These are phyloP conservation scores for Phylloporus gajari DNA, from an alignment of 1,284 basidiomycete species.

Conservation along the genomic window DNA sequence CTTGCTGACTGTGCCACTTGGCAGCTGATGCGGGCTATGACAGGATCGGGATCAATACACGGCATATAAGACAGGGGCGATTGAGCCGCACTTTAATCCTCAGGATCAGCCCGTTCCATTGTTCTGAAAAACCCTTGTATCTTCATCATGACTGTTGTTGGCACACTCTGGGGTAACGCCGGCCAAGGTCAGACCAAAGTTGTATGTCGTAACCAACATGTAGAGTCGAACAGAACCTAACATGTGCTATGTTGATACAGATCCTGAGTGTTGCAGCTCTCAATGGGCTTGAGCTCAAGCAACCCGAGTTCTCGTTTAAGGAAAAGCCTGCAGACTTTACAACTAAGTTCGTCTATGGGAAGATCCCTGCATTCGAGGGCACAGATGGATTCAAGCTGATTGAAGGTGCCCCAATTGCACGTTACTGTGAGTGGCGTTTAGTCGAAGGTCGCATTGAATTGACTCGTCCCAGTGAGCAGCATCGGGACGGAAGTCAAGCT, in stretches of 20 bases:
- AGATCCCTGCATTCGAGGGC: conserved; percentile 65
- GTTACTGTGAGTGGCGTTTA: conserved; percentile 59
- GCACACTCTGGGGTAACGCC: conserved; percentile 35
- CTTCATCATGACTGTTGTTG: conserved; percentile 29
- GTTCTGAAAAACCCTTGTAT: not conserved
- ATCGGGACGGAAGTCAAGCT: conserved; percentile 47
- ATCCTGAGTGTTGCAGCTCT: conserved; percentile 38
- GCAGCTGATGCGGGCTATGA: too few relatives aligned
- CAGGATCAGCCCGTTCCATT: not conserved
- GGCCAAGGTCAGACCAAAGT: conserved; percentile 39
- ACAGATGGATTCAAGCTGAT: conserved; percentile 60
- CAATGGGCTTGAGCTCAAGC: conserved; percentile 29
- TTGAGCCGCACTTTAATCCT: not conserved
- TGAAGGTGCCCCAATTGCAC: conserved; percentile 66
- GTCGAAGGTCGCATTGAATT: not conserved
- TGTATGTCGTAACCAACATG: conserved; percentile 22
- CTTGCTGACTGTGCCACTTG: not conserved
- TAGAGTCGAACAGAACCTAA: not conserved
- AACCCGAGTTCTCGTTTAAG: conserved; percentile 21
- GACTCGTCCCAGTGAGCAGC: conserved; percentile 51
- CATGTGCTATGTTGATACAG: conserved; percentile 1
- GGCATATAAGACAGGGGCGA: not conserved
- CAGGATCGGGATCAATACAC: not conserved
- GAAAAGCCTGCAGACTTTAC: conserved; percentile 55
- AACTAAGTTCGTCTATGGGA: conserved; percentile 57